Evolutionary conservation across 1,284 basidiomycete genomes (phyloP), one percentile per base, ranked within the genome.

Genomic region (Agaricales sp.): DNA sequence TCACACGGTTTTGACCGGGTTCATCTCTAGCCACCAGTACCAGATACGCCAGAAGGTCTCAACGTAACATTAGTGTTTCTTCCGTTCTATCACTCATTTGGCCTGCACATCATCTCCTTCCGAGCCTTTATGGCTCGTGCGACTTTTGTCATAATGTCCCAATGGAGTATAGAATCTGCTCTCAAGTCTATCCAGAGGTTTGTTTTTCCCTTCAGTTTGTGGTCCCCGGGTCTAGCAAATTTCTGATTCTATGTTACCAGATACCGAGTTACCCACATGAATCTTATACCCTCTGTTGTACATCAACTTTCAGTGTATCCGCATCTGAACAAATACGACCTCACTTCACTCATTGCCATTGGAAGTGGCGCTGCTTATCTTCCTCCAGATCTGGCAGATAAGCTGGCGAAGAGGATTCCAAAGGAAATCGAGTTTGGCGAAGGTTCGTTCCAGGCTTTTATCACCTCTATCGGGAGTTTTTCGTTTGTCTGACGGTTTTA

Each of bases 71-170:
- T 88, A 23, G 77, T 68, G 0, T 78, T 80, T 55, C 62, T 88
- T 1, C 86, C 87, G 0, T 68, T 87, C 45, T 78, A 87, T 56
- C 86, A 88, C 55, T 67, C 74, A 1, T 85, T 75, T 55, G 86
- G 82, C 2, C 65, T 86, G 16, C 75, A 82, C 50, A 53, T 66
- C 2, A 70, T 71, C 51, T 65, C 67, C 13, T 74, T 87, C 59
- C 73, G 75, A 14, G 50, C 66, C 3, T 68, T 79, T 51, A 53
- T 73, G 3, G 20, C 57, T 0, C 75, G 71, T 0, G 52, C 53
- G 6, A 83, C 82, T 0, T 52, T 71, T 2, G 61, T 86, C 12
- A 60, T 87, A 30, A 62, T 87, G 16, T 69, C 75, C 0, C 70
- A 69, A 50, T 89, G 86, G 84, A 70, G 80, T 50, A 56, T 70